Evolutionary conservation across 805 yeast species (phyloP).

Genomic region (Suhomyces kilbournensis): DNA sequence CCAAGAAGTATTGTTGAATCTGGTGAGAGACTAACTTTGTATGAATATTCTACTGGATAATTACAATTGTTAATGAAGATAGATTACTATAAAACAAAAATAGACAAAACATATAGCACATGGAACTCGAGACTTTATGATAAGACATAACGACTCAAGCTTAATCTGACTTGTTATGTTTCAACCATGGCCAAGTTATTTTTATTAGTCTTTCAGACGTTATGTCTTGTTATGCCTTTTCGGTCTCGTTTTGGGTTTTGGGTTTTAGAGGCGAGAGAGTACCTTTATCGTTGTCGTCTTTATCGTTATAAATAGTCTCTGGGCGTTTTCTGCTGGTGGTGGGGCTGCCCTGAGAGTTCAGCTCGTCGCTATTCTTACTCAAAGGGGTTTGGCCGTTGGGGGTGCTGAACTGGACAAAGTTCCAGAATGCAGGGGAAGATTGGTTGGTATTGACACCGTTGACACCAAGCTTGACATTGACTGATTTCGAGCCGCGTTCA

Average conservation of each 20-base stretch:
- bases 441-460: slow-evolving; percentile 40
- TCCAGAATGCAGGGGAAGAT: slow-evolving; percentile 92
- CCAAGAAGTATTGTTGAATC: too few species aligned
- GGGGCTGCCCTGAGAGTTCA: slow-evolving; percentile 39
- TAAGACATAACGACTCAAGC: too few species aligned
- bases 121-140: background rate
- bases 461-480: slow-evolving; percentile 18
- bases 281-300: slow-evolving; percentile 13
- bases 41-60: too few species aligned
- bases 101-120: slow-evolving; percentile 1
- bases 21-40: too few species aligned
- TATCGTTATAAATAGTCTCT: slow-evolving; percentile 6
- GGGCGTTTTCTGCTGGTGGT: slow-evolving; percentile 30
- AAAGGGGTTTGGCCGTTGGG: slow-evolving; percentile 45
- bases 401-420: slow-evolving; percentile 72
- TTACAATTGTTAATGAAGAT: too few species aligned
- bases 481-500: slow-evolving; percentile 36
- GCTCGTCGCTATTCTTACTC: slow-evolving; percentile 37
- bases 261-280: slow-evolving; percentile 17
- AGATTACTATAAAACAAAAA: background rate
- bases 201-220: too few species aligned
- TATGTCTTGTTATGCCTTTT: background rate
- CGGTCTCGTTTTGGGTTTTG: slow-evolving; percentile 6
- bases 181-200: too few species aligned
- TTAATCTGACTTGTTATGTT: too few species aligned